A percentile compares a stretch with the other conserved stretches of the same genome.
Conservation (phyloP, 164 flowering plant species). For the Vitis labrusca region DNA sequence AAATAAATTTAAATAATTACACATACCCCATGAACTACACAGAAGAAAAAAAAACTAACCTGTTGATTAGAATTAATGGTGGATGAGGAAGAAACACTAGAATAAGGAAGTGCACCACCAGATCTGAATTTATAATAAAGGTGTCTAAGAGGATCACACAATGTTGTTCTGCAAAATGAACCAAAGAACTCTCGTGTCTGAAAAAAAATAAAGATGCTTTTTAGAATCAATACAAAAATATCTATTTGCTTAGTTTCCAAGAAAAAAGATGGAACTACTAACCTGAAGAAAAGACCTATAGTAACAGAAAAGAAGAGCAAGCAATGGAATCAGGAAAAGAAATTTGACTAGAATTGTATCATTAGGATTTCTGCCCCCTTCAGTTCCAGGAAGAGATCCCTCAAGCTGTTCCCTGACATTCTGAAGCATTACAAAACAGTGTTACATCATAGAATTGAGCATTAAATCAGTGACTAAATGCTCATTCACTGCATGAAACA, state of each 20-base stretch:
- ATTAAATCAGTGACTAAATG: neutral
- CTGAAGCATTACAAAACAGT: conserved; percentile 42
- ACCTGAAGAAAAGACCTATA: conserved; percentile 77
- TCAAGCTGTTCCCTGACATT: conserved; percentile 68
- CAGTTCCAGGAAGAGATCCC: conserved; percentile 93
- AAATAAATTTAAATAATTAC: neutral
- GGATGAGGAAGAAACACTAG: conserved; percentile 51
- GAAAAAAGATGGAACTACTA: conserved; percentile 8
- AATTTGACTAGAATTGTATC: conserved; percentile 59
- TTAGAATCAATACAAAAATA: conserved; percentile 1
- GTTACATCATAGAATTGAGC: neutral
- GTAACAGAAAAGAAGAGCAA: conserved; percentile 45
- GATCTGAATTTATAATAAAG: conserved; percentile 60
- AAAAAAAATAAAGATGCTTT: conserved; percentile 11
- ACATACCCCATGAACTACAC: neutral
- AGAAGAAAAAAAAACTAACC: conserved; percentile 29
- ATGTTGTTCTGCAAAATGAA: conserved; percentile 45
- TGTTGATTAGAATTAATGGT: conserved; percentile 52
- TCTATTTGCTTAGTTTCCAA: conserved; percentile 1
- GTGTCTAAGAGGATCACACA: conserved; percentile 60
- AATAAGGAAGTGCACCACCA: conserved; percentile 50
- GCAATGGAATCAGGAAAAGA: conserved; percentile 71
- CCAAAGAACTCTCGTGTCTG: conserved; percentile 47
- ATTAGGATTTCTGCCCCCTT: conserved; percentile 79
- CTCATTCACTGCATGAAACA: neutral